Base-by-base conservation (phyloP, 2,329 filamentous ascomycete genomes). In the Penicillium sp. region DNA sequence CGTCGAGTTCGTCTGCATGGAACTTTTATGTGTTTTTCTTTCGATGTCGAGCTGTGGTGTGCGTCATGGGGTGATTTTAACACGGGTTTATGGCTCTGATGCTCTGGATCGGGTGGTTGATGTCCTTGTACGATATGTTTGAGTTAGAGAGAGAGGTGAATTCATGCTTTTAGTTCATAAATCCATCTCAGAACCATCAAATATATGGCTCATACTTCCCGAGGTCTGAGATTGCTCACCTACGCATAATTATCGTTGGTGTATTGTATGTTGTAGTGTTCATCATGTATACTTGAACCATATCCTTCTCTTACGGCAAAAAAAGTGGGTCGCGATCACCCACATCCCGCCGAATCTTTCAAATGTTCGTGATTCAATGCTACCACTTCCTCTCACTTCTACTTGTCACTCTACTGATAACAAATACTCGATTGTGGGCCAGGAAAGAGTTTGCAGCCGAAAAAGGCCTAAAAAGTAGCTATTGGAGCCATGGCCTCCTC, bases 401-500 rank as follows among this genome's bases (percentile, higher is more conserved):
- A 16, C 13, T 51, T 39, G 45, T 22, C 16, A 21, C n/a, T 29
- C 26, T 4, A n/a, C n/a, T 13, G 16, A 7, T 11, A 19, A 31
- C n/a, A 31, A 3, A 19, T 7, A 22, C 33, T 21, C 26, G 16
- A 21, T 31, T 21, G 9, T n/a, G 10, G 26, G 4, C 27, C 31
- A 19, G 8, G 8, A 7, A 1, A 29, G 1, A 11, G 9, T 11
- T 19, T 29, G 10, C 8, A 39, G 4, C 16, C 11, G 21, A 39
- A 3, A 26, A 19, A 43, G 2, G 13, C 22, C n/a, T 27, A 11
- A 39, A 16, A n/a, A 26, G 22, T 11, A 11, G 21, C n/a, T n/a
- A 5, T 29, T 13, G 16, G 7, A 43, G 21, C 29, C 1, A 68
- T 59, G 58, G 63, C 31, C 75, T 75, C 63, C 53, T 76, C 47